Percentiles rank a stretch among this genome's conserved stretches.
Conservation (phyloP, 2,329 filamentous ascomycete species). For the Chrysoporthe cubensis region DNA sequence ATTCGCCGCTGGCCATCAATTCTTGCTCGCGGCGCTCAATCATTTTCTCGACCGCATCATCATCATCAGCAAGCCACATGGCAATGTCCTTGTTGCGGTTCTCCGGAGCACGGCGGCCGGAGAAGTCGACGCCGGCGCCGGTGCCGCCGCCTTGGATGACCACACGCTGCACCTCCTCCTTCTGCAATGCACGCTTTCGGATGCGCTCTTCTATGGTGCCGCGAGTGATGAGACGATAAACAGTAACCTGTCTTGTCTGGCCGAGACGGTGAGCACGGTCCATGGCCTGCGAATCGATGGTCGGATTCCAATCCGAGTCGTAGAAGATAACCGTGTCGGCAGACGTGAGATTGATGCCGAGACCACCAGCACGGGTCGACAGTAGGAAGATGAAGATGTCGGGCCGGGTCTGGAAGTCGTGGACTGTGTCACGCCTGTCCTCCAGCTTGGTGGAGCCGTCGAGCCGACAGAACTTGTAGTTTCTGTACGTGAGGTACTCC, state of each 20-base stretch:
- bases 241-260: conserved; percentile 93
- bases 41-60: conserved; percentile 76
- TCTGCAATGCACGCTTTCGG: conserved; percentile 93
- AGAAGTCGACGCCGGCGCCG: conserved; percentile 89
- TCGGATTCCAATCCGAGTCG: conserved; percentile 99
- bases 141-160: conserved; percentile 90
- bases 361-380: conserved; percentile 92
- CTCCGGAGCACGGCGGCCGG: conserved; percentile 82
- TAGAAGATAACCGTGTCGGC: conserved; percentile 99
- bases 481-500: conserved; percentile 96
- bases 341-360: conserved; percentile 95
- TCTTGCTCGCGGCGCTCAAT: conserved; percentile 94
- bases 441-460: conserved; percentile 98
- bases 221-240: conserved; percentile 95
- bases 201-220: conserved; percentile 98
- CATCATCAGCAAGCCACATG: conserved; percentile 97
- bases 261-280: conserved; percentile 97
- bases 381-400: conserved; percentile 98
- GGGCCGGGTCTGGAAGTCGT: conserved; percentile 91
- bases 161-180: conserved; percentile 97
- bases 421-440: conserved; percentile 92
- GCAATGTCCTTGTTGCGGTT: conserved; percentile 98
- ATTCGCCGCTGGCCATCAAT: conserved; percentile 72
- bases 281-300: conserved; percentile 98
- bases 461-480: conserved; percentile 97